Percentiles rank a stretch among this genome's conserved stretches.
These are phyloP conservation scores for Grosmannia huntii DNA, from an alignment of 2,329 filamentous ascomycete genomes.

Conservation along the genomic window DNA sequence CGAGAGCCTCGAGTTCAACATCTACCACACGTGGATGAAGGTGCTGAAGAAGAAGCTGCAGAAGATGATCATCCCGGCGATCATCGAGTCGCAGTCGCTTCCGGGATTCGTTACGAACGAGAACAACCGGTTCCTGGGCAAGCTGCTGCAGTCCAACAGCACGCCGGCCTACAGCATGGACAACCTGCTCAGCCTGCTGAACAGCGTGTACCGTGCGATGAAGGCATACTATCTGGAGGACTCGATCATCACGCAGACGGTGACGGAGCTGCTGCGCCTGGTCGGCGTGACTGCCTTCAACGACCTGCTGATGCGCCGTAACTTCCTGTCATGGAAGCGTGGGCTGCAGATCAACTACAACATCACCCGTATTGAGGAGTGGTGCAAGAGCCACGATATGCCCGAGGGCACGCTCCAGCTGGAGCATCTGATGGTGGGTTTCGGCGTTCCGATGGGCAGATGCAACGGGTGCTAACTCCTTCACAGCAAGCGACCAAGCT, in stretches of 20 bases:
- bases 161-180: slow-evolving; percentile 98
- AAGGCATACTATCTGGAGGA: slow-evolving; percentile 97
- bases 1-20: slow-evolving; percentile 98
- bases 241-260: slow-evolving; percentile 86
- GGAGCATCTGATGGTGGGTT: slow-evolving; percentile 84
- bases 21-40: slow-evolving; percentile 99
- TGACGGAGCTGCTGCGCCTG: slow-evolving; percentile 82
- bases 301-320: slow-evolving; percentile 90
- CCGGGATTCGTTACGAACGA: slow-evolving; percentile 98
- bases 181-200: slow-evolving; percentile 86
- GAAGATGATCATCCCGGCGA: slow-evolving; percentile 99
- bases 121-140: slow-evolving; percentile 95
- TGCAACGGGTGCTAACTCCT: slow-evolving; percentile 15
- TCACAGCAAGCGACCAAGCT: slow-evolving; percentile 89
- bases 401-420: slow-evolving; percentile 93
- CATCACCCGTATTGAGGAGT: slow-evolving; percentile 97
- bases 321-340: slow-evolving; percentile 98
- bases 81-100: slow-evolving; percentile 96
- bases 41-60: slow-evolving; percentile 97
- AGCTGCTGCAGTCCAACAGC: slow-evolving; percentile 82
- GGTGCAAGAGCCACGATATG: slow-evolving; percentile 99
- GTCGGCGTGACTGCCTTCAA: slow-evolving; percentile 98
- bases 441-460: background rate
- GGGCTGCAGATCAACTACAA: slow-evolving; percentile 99
- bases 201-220: slow-evolving; percentile 97